phyloP scores from a whole-genome alignment of 495 filamentous ascomycete genomes.

The Parathielavia hyrcaniae region DNA sequence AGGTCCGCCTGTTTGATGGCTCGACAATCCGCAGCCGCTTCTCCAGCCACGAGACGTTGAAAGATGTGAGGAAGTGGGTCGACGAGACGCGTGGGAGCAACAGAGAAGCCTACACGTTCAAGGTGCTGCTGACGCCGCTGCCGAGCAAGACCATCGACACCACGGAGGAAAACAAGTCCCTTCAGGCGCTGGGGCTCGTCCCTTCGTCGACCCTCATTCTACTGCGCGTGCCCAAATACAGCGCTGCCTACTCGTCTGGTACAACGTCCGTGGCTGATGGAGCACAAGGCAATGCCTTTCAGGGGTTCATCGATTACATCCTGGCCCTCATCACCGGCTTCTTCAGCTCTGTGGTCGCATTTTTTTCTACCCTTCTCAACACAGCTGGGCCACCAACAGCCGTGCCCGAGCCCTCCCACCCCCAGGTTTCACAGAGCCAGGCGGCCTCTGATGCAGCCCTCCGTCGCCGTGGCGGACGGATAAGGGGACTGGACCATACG shows the following conservation, averaged over 20 bases:
- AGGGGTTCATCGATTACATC: conserved; percentile 50
- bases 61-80: conserved; percentile 70
- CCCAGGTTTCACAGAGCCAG: conserved; percentile 2
- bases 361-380: conserved; percentile 34
- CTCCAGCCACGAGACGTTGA: conserved; percentile 56
- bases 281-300: conserved; percentile 39
- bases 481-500: conserved; percentile 25
- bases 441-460: conserved; percentile 3
- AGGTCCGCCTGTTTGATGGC: conserved; percentile 81
- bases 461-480: conserved; percentile 15
- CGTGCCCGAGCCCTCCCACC: not conserved
- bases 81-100: conserved; percentile 45
- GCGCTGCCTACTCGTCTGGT: conserved; percentile 52
- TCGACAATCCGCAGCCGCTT: conserved; percentile 69
- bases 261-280: conserved; percentile 40
- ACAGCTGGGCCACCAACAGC: conserved; percentile 12
- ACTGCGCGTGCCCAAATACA: conserved; percentile 33
- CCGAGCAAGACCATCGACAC: conserved; percentile 67
- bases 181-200: conserved; percentile 60
- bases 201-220: conserved; percentile 81
- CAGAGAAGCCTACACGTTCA: conserved; percentile 65
- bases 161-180: conserved; percentile 62
- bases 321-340: conserved; percentile 41
- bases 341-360: conserved; percentile 24
- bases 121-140: conserved; percentile 71